These are phyloP conservation scores for sorghum (Sorghum bicolor) DNA, from an alignment of 176 grass and related monocot genomes.

Conservation along the genomic window DNA sequence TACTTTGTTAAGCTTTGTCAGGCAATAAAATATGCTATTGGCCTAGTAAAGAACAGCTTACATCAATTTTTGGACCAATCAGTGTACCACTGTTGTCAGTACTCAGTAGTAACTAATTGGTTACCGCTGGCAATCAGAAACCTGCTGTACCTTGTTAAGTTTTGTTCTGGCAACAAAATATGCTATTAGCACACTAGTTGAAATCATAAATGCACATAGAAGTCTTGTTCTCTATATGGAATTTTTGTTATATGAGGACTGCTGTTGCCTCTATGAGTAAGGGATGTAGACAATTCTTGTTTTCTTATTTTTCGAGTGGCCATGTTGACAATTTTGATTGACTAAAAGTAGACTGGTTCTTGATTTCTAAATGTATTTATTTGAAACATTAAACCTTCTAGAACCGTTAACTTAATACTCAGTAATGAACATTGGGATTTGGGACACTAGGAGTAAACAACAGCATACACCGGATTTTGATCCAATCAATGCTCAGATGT, in stretches of 20 bases:
- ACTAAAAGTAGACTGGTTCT: background rate
- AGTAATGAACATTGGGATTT: background rate
- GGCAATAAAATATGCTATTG: background rate
- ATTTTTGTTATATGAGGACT: background rate
- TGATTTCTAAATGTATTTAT: background rate
- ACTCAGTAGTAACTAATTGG: background rate
- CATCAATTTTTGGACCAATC: background rate
- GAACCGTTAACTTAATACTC: background rate
- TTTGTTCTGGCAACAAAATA: background rate
- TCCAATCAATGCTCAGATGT: background rate
- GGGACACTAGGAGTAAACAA: background rate
- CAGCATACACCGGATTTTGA: background rate
- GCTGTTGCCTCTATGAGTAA: background rate
- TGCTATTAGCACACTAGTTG: background rate
- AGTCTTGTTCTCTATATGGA: background rate
- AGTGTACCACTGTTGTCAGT: background rate
- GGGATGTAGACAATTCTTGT: background rate
- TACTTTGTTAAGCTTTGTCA: slow-evolving; percentile 4
- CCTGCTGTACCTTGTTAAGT: background rate
- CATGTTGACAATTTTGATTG: background rate
- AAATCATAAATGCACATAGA: background rate
- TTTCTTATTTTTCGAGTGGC: background rate
- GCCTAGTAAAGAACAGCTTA: background rate
- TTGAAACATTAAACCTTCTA: background rate
- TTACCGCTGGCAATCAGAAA: background rate